Evolutionary conservation across 169 alveolate species (phyloP).

Genomic region (Amoebophrya sp.): DNA sequence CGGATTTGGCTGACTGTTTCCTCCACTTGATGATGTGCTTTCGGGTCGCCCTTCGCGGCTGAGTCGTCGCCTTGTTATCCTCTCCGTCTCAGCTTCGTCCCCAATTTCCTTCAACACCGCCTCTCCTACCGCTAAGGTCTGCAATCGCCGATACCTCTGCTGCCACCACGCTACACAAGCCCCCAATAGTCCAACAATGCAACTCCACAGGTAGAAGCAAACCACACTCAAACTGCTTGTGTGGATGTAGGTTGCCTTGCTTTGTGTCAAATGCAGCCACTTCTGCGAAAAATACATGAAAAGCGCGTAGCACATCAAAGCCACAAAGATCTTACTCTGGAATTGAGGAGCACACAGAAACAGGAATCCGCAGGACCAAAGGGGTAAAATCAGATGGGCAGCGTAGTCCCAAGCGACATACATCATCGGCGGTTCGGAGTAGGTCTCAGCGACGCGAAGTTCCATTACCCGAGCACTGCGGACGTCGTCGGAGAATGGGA

Average conservation of each 20-base stretch:
- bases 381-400: neutral
- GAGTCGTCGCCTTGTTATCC: neutral
- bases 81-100: neutral
- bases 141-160: neutral
- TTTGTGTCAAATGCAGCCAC: neutral
- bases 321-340: neutral
- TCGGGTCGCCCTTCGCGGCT: too few species aligned
- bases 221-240: neutral
- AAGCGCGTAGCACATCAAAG: neutral
- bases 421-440: constrained; percentile 9
- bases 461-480: neutral
- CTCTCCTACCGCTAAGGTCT: neutral
- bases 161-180: neutral
- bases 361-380: neutral
- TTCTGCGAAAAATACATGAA: neutral
- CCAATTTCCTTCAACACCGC: neutral
- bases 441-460: neutral
- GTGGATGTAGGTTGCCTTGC: neutral
- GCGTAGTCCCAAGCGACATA: constrained; percentile 21
- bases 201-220: neutral
- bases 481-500: constrained; percentile 16
- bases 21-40: too few species aligned
- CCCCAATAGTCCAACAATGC: neutral
- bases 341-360: neutral
- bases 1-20: too few species aligned